Percentiles rank a stretch among this genome's conserved stretches.
Conservation (phyloP, 768 basidiomycete species). For the Mycena belliarum region DNA sequence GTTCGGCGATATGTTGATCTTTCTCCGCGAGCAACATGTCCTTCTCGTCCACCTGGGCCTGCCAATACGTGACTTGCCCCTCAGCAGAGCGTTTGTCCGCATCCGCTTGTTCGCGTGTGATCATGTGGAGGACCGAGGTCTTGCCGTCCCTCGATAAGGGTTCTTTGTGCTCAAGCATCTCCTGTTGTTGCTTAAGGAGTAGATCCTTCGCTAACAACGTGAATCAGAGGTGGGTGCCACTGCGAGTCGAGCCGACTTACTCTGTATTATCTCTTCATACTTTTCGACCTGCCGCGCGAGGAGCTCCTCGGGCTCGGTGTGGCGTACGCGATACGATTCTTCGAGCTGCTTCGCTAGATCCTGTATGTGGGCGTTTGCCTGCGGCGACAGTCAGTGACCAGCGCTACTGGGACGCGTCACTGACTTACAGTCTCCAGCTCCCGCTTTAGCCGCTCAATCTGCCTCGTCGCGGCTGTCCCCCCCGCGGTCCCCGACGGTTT, state of each 20-base stretch:
- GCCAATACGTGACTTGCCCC: constrained; percentile 47
- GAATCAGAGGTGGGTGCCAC: not conserved
- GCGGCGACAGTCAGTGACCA: not conserved
- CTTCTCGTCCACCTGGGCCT: constrained; percentile 43
- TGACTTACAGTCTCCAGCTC: constrained; percentile 4
- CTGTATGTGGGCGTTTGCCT: constrained; percentile 48
- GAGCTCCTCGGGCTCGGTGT: constrained; percentile 65
- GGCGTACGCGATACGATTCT: constrained; percentile 55
- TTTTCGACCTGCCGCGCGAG: constrained; percentile 49
- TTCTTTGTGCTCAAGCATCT: constrained; percentile 54
- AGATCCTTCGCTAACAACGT: constrained; percentile 52
- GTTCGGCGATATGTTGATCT: constrained; percentile 45
- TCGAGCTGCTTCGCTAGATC: constrained; percentile 57
- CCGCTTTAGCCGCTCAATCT: constrained; percentile 5
- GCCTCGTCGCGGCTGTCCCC: not conserved
- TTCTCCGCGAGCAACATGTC: constrained; percentile 43
- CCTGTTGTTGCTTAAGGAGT: constrained; percentile 54
- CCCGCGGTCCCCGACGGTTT: not conserved
- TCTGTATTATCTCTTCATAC: constrained; percentile 51
- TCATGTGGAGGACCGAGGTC: constrained; percentile 57
- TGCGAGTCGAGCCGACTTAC: constrained; percentile 36
- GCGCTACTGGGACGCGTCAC: not conserved
- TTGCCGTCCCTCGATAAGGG: constrained; percentile 53
- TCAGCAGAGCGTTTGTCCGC: constrained; percentile 60
- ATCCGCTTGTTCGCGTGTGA: constrained; percentile 75